Evolutionary conservation across 2,329 filamentous ascomycete genomes (phyloP), one percentile per base, ranked within the genome.

Genomic region (Penicillium sp.): DNA sequence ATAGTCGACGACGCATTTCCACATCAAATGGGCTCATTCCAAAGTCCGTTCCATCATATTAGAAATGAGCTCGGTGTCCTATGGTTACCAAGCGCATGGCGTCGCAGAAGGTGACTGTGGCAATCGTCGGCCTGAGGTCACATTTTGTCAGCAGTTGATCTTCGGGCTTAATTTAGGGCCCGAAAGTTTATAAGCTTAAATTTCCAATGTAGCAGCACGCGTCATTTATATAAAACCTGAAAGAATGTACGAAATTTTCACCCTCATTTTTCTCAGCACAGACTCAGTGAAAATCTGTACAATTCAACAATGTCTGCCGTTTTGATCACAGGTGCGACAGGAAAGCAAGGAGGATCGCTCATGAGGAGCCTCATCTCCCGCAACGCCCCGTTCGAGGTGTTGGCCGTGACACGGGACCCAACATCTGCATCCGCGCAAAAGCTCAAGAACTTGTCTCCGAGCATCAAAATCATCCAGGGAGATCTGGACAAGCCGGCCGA

Each of bases 351-450:
- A 2, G 67, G 67, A 5, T 66, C 71, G 2, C 58, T 75, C 3
- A 68, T 77, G 47, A 60, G 63, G n/a, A 67, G 64, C n/a, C 69
- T 77, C 14, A 51, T 75, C 16, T 44, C 47, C 8, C 44, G 61
- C 6, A 62, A 69, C 16, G 63, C 62, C 10, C 56, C 61, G 1
- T 78, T 79, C 54, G 75, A 79, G 13, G 82, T 88, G 50, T 76
- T 85, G 10, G 86, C 85, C 13, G 75, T 87, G 21, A 87, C 85
- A 2, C 81, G 85, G 59, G 78, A 87, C 63, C 62, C 78, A 1
- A 67, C 70, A 14, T 85, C 83, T 0, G 42, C 71, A 0, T 77
- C 79, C 1, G 82, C 86, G 0, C 75, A 83, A 63, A 73, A 73
- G 13, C 77, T 87, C 2, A 36, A 16, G 16, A 62, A 70, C 1